Base-by-base conservation (phyloP, 805 yeast species). In the Babjeviella inositovora region DNA sequence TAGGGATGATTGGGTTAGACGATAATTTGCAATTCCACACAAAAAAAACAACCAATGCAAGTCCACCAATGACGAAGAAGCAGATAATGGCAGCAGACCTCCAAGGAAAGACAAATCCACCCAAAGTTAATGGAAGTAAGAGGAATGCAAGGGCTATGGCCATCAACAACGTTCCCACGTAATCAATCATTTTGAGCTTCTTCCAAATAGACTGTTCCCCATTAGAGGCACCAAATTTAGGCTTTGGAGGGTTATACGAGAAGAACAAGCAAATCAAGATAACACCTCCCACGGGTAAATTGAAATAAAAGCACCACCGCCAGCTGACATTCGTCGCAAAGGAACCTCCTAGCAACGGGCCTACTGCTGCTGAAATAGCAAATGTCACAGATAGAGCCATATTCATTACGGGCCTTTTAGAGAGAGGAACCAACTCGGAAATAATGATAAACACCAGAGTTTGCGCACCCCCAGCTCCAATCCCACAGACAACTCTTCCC, bases 271-370 rank as follows among this genome's bases (percentile, higher is more conserved):
- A 34, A 3, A 25, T 29, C 13, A 46, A 35, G 1, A 55, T 53
- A 2, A 38, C 21, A n/a, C 53, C 59, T 7, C 57, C 57, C 20
- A 53, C 33, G 5, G 61, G 61, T 18, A 53, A 35, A 33, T 53
- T 53, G 22, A 53, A 37, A 39, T 46, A 53, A 32, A 53, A 53
- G 28, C 59, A 52, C 61, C 59, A 53, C 23, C 59, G 33, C 61
- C 61, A 53, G 9, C 49, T 33, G 7, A 49, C 53, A 23, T 50
- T 38, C 5, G 50, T 30, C 3, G 55, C 39, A 21, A 53, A 47
- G 1, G 55, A 56, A 4, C 61, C 61, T 7, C 59, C 59, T 11
- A 52, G 31, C 23, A 53, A 46, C 1, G 61, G 61, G 5, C 61
- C 61, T 21, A 48, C 25, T 8, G 53, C 59, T 13, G 47, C 37